These are phyloP conservation scores for Arabidopsis lyrata DNA, from an alignment of 441 rosid genomes.

Conservation along the genomic window DNA sequence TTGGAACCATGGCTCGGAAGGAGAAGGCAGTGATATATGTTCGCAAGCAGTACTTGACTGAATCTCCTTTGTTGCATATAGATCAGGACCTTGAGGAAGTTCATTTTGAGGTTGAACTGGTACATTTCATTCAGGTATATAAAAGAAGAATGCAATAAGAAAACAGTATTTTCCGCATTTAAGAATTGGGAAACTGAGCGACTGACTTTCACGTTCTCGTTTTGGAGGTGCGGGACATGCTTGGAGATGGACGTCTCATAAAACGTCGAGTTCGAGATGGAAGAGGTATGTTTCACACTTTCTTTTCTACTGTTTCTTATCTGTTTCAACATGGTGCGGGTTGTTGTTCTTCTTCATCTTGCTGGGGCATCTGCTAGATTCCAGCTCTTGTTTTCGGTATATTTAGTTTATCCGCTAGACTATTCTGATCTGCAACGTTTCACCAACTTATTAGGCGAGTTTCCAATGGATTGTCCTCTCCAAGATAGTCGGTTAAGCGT, in stretches of 20 bases:
- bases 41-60: conserved; percentile 70
- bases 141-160: not conserved
- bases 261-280: conserved; percentile 94
- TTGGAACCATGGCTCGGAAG: conserved; percentile 90
- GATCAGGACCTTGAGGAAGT: conserved; percentile 80
- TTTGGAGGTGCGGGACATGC: conserved; percentile 94
- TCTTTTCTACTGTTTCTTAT: conserved; percentile 8
- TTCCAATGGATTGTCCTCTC: conserved; percentile 99
- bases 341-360: conserved; percentile 9
- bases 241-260: conserved; percentile 97
- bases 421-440: conserved; percentile 33
- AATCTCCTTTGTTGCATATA: conserved; percentile 70
- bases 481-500: conserved; percentile 88
- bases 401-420: conserved; percentile 22
- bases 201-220: conserved; percentile 45
- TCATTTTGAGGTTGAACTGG: conserved; percentile 95
- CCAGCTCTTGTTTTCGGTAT: conserved; percentile 19
- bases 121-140: conserved; percentile 87
- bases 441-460: conserved; percentile 61
- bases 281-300: conserved; percentile 59
- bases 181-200: conserved; percentile 1
- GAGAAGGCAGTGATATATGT: conserved; percentile 95
- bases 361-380: conserved; percentile 17
- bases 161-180: not conserved
- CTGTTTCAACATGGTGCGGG: conserved; percentile 7